These are phyloP conservation scores for Hypoxylon sp. DNA, from an alignment of 2,329 filamentous ascomycete species.

Conservation along the genomic window DNA sequence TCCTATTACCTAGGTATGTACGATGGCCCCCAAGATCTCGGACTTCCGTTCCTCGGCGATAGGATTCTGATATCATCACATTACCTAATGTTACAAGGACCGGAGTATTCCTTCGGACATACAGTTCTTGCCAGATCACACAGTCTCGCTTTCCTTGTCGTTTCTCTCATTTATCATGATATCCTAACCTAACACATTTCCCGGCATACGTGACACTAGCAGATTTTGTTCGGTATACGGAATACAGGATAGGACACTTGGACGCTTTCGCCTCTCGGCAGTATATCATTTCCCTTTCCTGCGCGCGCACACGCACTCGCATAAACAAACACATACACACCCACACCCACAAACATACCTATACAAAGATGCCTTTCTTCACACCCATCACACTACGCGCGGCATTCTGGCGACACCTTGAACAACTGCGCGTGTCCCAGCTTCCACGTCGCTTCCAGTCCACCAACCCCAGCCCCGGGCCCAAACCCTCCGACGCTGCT, in stretches of 20 bases:
- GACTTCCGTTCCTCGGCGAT: constrained; percentile 22
- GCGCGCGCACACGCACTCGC: too few relatives aligned
- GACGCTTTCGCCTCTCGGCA: constrained; percentile 1
- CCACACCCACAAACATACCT: too few relatives aligned
- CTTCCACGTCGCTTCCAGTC: constrained; percentile 43
- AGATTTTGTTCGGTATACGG: too few relatives aligned
- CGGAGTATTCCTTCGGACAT: constrained; percentile 9
- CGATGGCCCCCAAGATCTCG: constrained; percentile 3
- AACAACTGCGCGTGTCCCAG: constrained; percentile 28
- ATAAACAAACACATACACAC: background rate
- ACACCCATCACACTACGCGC: constrained; percentile 35
- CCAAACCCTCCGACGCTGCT: constrained; percentile 11
- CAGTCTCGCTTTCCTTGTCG: background rate
- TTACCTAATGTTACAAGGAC: constrained; percentile 14
- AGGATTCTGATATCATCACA: background rate
- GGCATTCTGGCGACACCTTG: constrained; percentile 40
- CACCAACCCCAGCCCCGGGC: constrained; percentile 21
- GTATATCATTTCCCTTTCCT: constrained; percentile 1
- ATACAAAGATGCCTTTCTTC: constrained; percentile 31
- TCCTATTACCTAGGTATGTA: too few relatives aligned
- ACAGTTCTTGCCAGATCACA: too few relatives aligned
- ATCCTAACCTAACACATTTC: constrained; percentile 21
- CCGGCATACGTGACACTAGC: background rate
- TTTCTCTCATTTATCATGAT: constrained; percentile 6
- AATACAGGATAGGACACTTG: background rate